Conservation (phyloP, 129 eudicot genomes). For the Erigeron canadensis region DNA sequence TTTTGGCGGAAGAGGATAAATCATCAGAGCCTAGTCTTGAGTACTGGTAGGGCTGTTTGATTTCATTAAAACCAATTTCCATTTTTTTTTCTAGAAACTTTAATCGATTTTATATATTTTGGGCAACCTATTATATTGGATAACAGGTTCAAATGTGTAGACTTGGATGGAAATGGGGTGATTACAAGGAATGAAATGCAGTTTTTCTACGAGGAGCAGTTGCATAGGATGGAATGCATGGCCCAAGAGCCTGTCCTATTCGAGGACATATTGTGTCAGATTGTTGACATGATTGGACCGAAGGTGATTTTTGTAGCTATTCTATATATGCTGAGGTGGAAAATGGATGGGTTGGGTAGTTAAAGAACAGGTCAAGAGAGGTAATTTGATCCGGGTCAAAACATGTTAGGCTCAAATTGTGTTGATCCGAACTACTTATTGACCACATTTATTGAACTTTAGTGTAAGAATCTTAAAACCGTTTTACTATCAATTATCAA, state of each 20-base stretch:
- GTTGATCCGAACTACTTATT: neutral
- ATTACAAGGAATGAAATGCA: slow-evolving; percentile 94
- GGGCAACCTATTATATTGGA: neutral
- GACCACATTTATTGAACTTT: neutral
- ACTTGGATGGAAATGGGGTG: slow-evolving; percentile 92
- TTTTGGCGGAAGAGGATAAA: slow-evolving; percentile 32
- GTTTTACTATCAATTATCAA: neutral
- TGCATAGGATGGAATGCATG: slow-evolving; percentile 99
- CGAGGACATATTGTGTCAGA: slow-evolving; percentile 97
- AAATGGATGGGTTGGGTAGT: neutral
- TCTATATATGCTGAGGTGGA: neutral
- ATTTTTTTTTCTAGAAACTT: neutral
- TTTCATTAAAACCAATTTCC: neutral
- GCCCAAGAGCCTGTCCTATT: slow-evolving; percentile 98
- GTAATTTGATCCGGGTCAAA: neutral
- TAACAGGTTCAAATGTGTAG: slow-evolving; percentile 95
- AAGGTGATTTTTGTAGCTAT: slow-evolving; percentile 43
- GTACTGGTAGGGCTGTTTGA: slow-evolving; percentile 22
- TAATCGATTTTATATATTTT: neutral
- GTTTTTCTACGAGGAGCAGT: slow-evolving; percentile 93
- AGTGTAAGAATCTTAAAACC: neutral
- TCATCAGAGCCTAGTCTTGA: slow-evolving; percentile 31
- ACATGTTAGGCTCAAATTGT: neutral
- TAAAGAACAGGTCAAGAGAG: neutral
- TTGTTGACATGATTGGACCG: slow-evolving; percentile 94